Evolutionary conservation across 164 flowering plant species (phyloP), one percentile per base, ranked within the genome.

Genomic region (Tinospora cordifolia): DNA sequence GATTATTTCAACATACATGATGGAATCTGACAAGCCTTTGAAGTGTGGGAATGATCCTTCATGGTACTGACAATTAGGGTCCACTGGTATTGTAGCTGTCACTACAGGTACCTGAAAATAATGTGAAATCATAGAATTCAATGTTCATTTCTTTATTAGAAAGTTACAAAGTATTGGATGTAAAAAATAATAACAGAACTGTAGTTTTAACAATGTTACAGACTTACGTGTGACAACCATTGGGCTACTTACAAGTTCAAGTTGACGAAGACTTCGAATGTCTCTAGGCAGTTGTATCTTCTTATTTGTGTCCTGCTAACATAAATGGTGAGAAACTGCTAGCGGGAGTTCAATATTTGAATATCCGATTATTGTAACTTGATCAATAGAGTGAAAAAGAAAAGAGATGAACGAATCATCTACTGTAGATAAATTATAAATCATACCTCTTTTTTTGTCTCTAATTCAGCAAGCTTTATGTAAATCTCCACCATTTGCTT

Each of bases 401-500:
- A 15, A 19, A 49, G 44, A 25, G 13, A 34, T 2, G 27, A 46
- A 27, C n/a, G 39, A 15, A 69, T n/a, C 51, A 57, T 44, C 69
- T 46, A 66, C 17, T 71, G 67, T 65, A 51, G 71, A 73, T 13
- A 68, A 14, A 58, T 69, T 19, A 63, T 19, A 70, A 67, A 21
- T 75, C 78, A 22, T 62, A 92, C 99, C 95, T 92, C 97, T 83
- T 87, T 86, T 74, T 76, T 90, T 68, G 97, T 92, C 76, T 94
- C 99, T 64, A 94, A 81, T 77, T 94, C 99, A 17, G 99, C 99
- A 74, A 94, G 96, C 81, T 84, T 88, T 71, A 94, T 94, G 81
- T 94, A 94, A 47, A 92, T 80, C 79, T 94, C 99, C 79, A 90
- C 99, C 90, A 94, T 84, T 79, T 92, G 97, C 73, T 81, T 90